Percentiles rank a stretch among this genome's conserved stretches.
Evolutionary conservation across 2,329 filamentous ascomycete species (phyloP).

Genomic region (Meredithiella fracta): DNA sequence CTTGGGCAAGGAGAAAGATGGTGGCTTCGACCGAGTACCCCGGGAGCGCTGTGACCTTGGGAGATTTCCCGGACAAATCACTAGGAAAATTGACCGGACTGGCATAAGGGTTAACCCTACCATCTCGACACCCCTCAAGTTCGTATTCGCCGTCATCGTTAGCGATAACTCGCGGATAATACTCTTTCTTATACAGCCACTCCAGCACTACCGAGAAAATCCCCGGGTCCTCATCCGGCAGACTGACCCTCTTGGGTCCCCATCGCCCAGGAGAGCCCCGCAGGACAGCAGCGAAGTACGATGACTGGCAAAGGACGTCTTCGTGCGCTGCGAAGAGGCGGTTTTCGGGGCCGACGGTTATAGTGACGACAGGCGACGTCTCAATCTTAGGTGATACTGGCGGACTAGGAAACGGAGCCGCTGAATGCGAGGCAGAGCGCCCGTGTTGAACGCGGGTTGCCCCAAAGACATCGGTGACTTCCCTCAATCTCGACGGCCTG

Average conservation of each 20-base stretch:
- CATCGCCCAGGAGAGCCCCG: slow-evolving; percentile 42
- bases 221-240: slow-evolving; percentile 66
- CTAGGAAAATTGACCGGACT: slow-evolving; percentile 8
- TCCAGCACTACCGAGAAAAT: slow-evolving; percentile 87
- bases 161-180: slow-evolving; percentile 76
- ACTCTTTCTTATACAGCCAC: slow-evolving; percentile 94
- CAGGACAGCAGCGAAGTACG: slow-evolving; percentile 62
- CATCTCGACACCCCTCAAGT: slow-evolving; percentile 52
- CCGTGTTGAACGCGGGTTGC: not conserved
- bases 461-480: not conserved
- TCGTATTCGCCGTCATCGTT: slow-evolving; percentile 80
- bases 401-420: slow-evolving; percentile 7
- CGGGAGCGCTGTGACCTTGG: not conserved
- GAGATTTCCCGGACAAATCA: not conserved
- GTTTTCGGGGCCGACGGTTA: slow-evolving; percentile 69
- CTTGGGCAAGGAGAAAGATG: slow-evolving; percentile 58
- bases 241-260: slow-evolving; percentile 53
- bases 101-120: slow-evolving; percentile 33
- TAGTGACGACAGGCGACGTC: slow-evolving; percentile 60
- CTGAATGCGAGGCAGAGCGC: not conserved
- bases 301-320: slow-evolving; percentile 72
- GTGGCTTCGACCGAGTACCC: slow-evolving; percentile 40
- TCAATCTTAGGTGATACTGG: not conserved
- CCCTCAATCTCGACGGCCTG: slow-evolving; percentile 27
- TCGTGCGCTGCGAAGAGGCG: slow-evolving; percentile 91